A percentile compares a stretch with the other conserved stretches of the same genome.
phyloP scores from a whole-genome alignment of 2,329 filamentous ascomycete species.

The Tolypocladium nubicola region DNA sequence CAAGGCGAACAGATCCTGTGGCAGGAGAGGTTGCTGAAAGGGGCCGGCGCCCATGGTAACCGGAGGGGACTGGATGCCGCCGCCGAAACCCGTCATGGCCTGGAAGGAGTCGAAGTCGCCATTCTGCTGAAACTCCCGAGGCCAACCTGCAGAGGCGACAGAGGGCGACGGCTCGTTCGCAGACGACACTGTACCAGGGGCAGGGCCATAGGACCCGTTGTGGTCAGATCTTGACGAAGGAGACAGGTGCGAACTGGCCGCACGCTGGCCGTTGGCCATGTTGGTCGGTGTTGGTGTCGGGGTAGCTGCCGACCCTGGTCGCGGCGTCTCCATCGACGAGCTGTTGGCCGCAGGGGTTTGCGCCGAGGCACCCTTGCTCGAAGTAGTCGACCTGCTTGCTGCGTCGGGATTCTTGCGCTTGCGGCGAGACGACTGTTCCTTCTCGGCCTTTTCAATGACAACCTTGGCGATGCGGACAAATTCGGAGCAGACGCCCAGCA shows the following conservation, averaged over 20 bases:
- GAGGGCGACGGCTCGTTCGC: constrained; percentile 33
- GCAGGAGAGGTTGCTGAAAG: constrained; percentile 80
- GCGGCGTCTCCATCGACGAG: constrained; percentile 2
- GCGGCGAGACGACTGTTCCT: constrained; percentile 65
- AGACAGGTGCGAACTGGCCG: constrained; percentile 14
- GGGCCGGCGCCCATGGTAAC: constrained; percentile 11
- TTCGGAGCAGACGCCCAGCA: constrained; percentile 89
- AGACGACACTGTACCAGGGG: constrained; percentile 9
- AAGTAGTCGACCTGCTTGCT: constrained; percentile 7
- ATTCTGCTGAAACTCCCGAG: constrained; percentile 31
- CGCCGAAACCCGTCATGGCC: constrained; percentile 34
- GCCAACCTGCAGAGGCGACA: constrained; percentile 33
- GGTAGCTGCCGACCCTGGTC: constrained; percentile 1
- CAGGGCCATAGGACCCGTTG: constrained; percentile 12
- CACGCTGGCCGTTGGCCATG: neutral
- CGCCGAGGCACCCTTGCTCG: neutral
- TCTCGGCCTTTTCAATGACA: constrained; percentile 84
- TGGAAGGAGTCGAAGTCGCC: constrained; percentile 33
- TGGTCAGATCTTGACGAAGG: constrained; percentile 13
- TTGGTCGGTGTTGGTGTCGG: constrained; percentile 2
- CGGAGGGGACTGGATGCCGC: constrained; percentile 10
- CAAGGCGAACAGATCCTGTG: constrained; percentile 90
- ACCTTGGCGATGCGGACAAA: constrained; percentile 90
- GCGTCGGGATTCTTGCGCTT: constrained; percentile 70
- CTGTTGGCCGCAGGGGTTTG: constrained; percentile 1